Evolutionary conservation across 179 eudicot genomes (phyloP).

Genomic region (Camellia oleifera): DNA sequence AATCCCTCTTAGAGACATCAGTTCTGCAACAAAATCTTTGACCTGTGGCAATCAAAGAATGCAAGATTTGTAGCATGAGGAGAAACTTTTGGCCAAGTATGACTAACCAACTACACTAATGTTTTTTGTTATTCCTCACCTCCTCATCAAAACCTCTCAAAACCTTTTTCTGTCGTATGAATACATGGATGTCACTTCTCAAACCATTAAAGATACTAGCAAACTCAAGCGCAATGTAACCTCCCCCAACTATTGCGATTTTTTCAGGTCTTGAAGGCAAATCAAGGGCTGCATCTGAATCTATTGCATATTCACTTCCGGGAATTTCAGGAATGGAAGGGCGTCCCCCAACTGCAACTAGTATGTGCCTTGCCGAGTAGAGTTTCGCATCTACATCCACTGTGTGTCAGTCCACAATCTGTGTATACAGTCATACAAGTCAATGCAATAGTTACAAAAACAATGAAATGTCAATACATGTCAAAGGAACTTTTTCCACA

Average conservation of each 20-base stretch:
- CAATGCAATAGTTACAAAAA: not conserved
- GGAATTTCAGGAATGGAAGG: slow-evolving; percentile 92
- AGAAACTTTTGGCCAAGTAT: not conserved
- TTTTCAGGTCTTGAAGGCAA: slow-evolving; percentile 81
- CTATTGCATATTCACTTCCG: slow-evolving; percentile 79
- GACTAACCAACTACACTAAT: not conserved
- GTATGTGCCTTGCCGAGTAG: slow-evolving; percentile 77
- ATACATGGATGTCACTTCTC: slow-evolving; percentile 81
- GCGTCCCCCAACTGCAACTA: slow-evolving; percentile 93
- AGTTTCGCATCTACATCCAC: slow-evolving; percentile 88
- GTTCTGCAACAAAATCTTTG: slow-evolving; percentile 88
- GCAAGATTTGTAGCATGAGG: slow-evolving; percentile 8
- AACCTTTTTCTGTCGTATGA: slow-evolving; percentile 84
- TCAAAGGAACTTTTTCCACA: too few species aligned
- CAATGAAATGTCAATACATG: too few species aligned
- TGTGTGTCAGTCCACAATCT: slow-evolving; percentile 95
- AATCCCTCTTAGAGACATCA: slow-evolving; percentile 85
- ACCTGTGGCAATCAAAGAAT: slow-evolving; percentile 43
- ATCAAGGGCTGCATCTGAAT: slow-evolving; percentile 96
- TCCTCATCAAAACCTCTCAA: slow-evolving; percentile 97
- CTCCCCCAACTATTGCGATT: slow-evolving; percentile 95
- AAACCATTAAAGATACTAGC: slow-evolving; percentile 98
- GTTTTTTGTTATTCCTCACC: slow-evolving; percentile 38
- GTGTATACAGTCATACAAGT: slow-evolving; percentile 5
- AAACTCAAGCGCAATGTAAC: slow-evolving; percentile 93